These are phyloP conservation scores for Haplosporangium gracile DNA, from an alignment of 192 early-diverging fungal genomes.

Conservation along the genomic window DNA sequence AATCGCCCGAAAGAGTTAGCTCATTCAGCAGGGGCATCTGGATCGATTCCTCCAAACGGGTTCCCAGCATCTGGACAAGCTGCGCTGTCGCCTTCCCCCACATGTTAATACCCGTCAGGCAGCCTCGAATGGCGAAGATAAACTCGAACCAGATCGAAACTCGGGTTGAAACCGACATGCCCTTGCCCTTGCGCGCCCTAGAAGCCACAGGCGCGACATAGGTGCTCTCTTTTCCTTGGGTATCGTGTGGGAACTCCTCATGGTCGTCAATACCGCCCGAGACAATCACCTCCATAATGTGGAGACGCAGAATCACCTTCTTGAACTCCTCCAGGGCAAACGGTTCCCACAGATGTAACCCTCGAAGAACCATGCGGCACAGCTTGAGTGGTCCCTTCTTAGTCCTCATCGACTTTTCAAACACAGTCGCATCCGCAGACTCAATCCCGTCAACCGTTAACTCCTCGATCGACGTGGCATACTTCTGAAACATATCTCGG, in stretches of 20 bases:
- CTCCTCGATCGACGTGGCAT: conserved; percentile 1
- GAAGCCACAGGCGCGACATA: not conserved
- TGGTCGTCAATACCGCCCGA: not conserved
- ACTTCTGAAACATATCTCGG: conserved; percentile 1
- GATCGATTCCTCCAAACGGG: not conserved
- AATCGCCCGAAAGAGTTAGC: not conserved
- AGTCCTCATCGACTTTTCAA: conserved; percentile 2
- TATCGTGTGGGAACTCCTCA: not conserved
- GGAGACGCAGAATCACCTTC: not conserved
- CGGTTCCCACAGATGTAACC: not conserved
- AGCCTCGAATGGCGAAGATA: conserved; percentile 1
- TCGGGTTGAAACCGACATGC: not conserved
- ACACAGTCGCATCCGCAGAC: not conserved
- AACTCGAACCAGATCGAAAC: not conserved
- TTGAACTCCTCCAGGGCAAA: not conserved
- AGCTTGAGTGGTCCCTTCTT: conserved; percentile 20
- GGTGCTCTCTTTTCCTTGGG: not conserved
- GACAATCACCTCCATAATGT: not conserved
- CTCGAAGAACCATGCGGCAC: not conserved
- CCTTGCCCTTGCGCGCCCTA: not conserved
- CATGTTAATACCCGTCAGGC: not conserved
- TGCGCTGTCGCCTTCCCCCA: not conserved
- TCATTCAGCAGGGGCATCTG: conserved; percentile 1
- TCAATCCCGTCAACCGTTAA: not conserved
- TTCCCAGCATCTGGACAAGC: not conserved